Conservation (phyloP, 495 filamentous ascomycete genomes). For the Lasiosphaeris hirsuta region DNA sequence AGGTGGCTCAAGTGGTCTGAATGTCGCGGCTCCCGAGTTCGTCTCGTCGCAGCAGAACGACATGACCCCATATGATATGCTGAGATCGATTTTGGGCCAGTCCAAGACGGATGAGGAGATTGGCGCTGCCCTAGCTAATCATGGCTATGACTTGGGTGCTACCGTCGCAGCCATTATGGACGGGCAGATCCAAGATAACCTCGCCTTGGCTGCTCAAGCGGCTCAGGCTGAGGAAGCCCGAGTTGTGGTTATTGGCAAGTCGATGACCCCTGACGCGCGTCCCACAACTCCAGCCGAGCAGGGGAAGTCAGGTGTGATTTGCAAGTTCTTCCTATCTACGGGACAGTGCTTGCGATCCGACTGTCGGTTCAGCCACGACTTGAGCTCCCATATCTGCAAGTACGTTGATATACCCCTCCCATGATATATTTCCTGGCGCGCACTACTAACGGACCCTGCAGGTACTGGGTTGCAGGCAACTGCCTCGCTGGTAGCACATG, state of each 20-base stretch:
- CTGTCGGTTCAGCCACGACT: conserved; percentile 94
- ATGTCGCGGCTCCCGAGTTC: conserved; percentile 76
- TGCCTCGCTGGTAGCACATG: conserved; percentile 93
- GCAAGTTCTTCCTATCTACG: conserved; percentile 91
- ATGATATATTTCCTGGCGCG: background rate
- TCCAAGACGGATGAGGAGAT: conserved; percentile 90
- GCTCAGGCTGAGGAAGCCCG: conserved; percentile 47
- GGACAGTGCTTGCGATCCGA: conserved; percentile 92
- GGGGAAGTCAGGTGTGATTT: conserved; percentile 78
- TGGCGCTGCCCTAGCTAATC: conserved; percentile 78
- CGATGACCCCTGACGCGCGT: conserved; percentile 68
- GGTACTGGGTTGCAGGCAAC: conserved; percentile 95
- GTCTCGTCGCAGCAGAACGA: conserved; percentile 66
- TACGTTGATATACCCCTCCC: conserved; percentile 49
- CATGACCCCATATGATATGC: conserved; percentile 98
- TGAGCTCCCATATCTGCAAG: conserved; percentile 97
- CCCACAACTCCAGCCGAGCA: conserved; percentile 70
- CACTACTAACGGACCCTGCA: conserved; percentile 38
- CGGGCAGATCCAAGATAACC: conserved; percentile 42
- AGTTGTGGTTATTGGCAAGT: conserved; percentile 82
- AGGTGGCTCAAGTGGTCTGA: conserved; percentile 60
- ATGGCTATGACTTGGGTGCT: conserved; percentile 88
- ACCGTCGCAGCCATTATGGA: conserved; percentile 86
- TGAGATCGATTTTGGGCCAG: conserved; percentile 90
- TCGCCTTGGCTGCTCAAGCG: conserved; percentile 37